These are phyloP conservation scores for Colletotrichum theobromicola DNA, from an alignment of 2,329 filamentous ascomycete species.

Conservation along the genomic window DNA sequence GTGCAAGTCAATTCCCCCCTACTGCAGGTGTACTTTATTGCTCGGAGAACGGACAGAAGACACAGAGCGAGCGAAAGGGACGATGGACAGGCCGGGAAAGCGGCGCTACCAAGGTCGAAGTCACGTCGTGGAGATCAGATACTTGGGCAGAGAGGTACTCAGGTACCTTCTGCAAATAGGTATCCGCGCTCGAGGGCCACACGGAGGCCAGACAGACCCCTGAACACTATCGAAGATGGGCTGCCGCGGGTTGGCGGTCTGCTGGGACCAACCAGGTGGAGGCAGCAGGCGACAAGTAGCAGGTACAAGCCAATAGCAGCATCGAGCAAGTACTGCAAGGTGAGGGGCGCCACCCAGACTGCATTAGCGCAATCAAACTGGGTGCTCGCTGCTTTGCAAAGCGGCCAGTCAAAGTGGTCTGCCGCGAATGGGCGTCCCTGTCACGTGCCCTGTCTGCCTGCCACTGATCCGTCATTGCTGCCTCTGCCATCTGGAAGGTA, in stretches of 20 bases:
- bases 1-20: background rate
- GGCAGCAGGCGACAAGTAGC: background rate
- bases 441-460: conserved; percentile 6
- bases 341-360: conserved; percentile 5
- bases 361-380: conserved; percentile 23
- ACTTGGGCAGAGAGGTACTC: background rate
- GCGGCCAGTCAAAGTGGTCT: conserved; percentile 11
- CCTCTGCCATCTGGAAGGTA: background rate
- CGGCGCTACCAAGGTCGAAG: conserved; percentile 13
- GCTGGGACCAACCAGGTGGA: background rate
- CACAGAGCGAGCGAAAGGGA: conserved; percentile 6
- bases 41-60: conserved; percentile 9
- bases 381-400: conserved; percentile 6
- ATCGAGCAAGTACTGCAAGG: background rate
- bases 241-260: background rate
- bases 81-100: conserved; percentile 7
- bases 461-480: background rate
- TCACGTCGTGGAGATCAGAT: conserved; percentile 17
- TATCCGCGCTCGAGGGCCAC: background rate
- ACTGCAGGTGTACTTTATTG: background rate
- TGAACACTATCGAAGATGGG: background rate
- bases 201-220: background rate
- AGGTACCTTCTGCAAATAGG: background rate
- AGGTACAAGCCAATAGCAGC: background rate
- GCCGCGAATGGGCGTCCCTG: background rate